phyloP scores from a whole-genome alignment of 176 grass and related monocot species.

The Aegilops sharonensis region DNA sequence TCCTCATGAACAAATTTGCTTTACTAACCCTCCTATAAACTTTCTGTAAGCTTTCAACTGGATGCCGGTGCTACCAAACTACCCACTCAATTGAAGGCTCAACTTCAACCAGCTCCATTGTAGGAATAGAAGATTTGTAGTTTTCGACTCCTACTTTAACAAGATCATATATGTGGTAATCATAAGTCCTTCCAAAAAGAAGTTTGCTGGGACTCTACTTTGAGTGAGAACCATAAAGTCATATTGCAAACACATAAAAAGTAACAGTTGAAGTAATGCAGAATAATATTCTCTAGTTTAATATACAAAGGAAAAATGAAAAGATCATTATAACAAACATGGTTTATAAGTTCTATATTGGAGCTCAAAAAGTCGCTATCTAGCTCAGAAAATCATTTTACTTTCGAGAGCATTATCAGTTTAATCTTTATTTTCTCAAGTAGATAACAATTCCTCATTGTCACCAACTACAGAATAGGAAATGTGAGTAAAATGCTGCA shows the following conservation, averaged over 20 bases:
- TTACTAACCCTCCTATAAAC: too few species aligned
- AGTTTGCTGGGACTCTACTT: slow-evolving; percentile 96
- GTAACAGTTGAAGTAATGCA: not conserved
- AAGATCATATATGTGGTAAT: too few species aligned
- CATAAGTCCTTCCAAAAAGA: slow-evolving; percentile 38
- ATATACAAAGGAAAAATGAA: not conserved
- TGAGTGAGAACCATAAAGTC: slow-evolving; percentile 59
- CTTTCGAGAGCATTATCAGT: too few species aligned
- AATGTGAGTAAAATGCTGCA: too few species aligned
- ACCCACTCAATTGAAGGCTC: slow-evolving; percentile 87
- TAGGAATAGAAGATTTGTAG: slow-evolving; percentile 52
- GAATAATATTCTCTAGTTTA: not conserved
- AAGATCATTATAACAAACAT: not conserved
- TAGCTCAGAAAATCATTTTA: too few species aligned
- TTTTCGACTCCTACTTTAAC: slow-evolving; percentile 42
- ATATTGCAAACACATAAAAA: slow-evolving; percentile 39
- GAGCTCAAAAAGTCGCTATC: too few species aligned
- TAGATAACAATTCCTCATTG: too few species aligned
- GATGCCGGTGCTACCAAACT: slow-evolving; percentile 54
- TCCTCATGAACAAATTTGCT: too few species aligned
- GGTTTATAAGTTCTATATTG: too few species aligned
- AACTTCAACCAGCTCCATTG: slow-evolving; percentile 90
- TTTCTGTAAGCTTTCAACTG: not conserved
- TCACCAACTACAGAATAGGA: too few species aligned
- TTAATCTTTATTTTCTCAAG: too few species aligned